A percentile compares a stretch with the other conserved stretches of the same genome.
Conservation (phyloP, 768 basidiomycete genomes). For the Suillus ampliporus region DNA sequence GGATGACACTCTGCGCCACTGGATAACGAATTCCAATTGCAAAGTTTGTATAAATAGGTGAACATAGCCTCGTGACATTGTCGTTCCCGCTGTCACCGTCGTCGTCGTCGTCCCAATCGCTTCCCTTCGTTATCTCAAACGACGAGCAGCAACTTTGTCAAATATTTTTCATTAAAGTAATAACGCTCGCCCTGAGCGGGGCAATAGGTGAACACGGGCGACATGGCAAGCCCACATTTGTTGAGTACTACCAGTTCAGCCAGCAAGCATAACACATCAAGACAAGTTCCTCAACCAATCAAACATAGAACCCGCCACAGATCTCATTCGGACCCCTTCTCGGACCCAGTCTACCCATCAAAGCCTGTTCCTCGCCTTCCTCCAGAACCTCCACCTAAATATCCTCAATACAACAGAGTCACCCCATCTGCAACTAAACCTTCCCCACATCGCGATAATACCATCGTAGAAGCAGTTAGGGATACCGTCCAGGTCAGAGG, state of each 20-base stretch:
- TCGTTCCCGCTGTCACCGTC: slow-evolving; percentile 12
- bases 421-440: slow-evolving; percentile 36
- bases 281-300: slow-evolving; percentile 22
- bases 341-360: slow-evolving; percentile 40
- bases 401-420: slow-evolving; percentile 30
- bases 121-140: slow-evolving; percentile 10
- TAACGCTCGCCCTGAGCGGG: slow-evolving; percentile 24
- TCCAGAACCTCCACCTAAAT: slow-evolving; percentile 41
- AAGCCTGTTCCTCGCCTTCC: slow-evolving; percentile 48
- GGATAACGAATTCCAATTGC: too few species aligned
- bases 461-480: slow-evolving; percentile 65
- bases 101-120: slow-evolving; percentile 16
- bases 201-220: slow-evolving; percentile 23
- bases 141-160: neutral
- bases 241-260: slow-evolving; percentile 16
- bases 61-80: slow-evolving; percentile 8
- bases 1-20: slow-evolving; percentile 1
- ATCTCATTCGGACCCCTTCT: slow-evolving; percentile 60
- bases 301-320: slow-evolving; percentile 45
- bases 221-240: slow-evolving; percentile 25
- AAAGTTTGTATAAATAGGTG: slow-evolving; percentile 2
- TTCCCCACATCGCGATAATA: slow-evolving; percentile 40
- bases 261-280: slow-evolving; percentile 34
- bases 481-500: slow-evolving; percentile 68
- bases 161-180: neutral